Base-by-base conservation (phyloP, 192 early-diverging fungal genomes). In the Backusella luteola region DNA sequence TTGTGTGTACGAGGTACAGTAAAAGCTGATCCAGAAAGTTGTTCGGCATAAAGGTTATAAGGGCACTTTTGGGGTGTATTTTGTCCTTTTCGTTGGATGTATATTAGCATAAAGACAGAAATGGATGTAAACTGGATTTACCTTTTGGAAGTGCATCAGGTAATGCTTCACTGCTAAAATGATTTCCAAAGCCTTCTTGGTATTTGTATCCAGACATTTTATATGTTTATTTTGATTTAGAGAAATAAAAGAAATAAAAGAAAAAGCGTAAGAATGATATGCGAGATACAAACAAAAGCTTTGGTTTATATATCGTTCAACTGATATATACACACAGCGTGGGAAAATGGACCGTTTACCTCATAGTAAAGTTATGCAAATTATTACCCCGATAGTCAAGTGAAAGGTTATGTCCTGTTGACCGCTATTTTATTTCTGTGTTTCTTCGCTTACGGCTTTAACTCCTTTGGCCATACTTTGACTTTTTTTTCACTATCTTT, bases 31-130 rank as follows among this genome's bases (percentile, higher is more conserved):
- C 92, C 96, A 49, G 92, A 96, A n/a, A 96, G 86, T 81, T 97
- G 96, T 85, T 99, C 97, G 32, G 97, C 94, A 75, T 97, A 97
- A 66, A 97, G 88, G 14, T 91, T 91, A 76, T 94, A 97, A 26
- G 96, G 93, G 75, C 92, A 94, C 53, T 90, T 85, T 81, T 97
- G 97, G 14, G 97, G 97, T 14, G 94, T 91, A 87, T 99, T 99
- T 73, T 95, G 96, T 69, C 89, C 94, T 91, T 26, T 59, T 59
- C 8, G 7, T 67, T 42, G 41, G 7, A 14, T 6, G 29, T n/a
- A 53, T 42, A 21, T 56, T 41, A 67, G 17, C 56, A 21, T 21
- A 21, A 14, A 32, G 19, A 7, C 23, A 26, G 15, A 59, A 68
- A 35, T 36, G 7, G 29, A 12, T 14, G 12, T 29, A 9, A 36